Evolutionary conservation across 108 stramenopile species (phyloP), one percentile per base, ranked within the genome.

Genomic region (Skeletonema marinoi): DNA sequence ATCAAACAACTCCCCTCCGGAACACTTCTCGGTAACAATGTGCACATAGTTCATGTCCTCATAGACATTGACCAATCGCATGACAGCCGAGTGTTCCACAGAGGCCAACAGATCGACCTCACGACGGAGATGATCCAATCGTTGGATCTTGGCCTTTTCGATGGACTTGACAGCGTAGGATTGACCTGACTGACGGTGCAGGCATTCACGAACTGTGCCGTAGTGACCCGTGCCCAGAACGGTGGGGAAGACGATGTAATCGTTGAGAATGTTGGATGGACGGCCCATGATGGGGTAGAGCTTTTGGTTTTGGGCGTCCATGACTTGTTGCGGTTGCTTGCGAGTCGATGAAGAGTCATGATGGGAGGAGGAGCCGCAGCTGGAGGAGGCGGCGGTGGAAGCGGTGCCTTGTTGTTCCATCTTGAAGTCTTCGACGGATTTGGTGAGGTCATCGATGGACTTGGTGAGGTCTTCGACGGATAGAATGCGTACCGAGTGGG

Each of bases 21-120:
- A 1, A 65, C 75, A 62, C 17, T 86, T 58, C 11, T 88, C 88
- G 38, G 84, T 86, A 38, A 89, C 89, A 31, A 88, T 70, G 30
- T 83, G 85, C 14, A 88, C 21, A 41, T 76, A 62, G 17, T 72
- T 38, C 12, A 70, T 51, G 35, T 86, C 86, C 70, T 83, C 81
- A 56, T 65, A 88, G 13, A 66, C 54, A 12, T 77, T 82, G 68
- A 71, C 78, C 32, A 88, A 70, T 32, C 83, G 63, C 38, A 88
- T 78, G 36, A 88, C 86, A 65, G 71, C 71, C 12, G 82, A 78
- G 60, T 88, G 88, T 3, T 64, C 62, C 4, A 61, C 31, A 8
- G 30, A 31, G 60, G 60, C 30, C 2, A 61, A 3, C 17, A 61
- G 12, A 9, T 31, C 32, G 16, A 61, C 60, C 60, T 61, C 60